A percentile compares a stretch with the other conserved stretches of the same genome.
Evolutionary conservation across 768 basidiomycete genomes (phyloP).

Genomic region (Tricholoma furcatifolium): DNA sequence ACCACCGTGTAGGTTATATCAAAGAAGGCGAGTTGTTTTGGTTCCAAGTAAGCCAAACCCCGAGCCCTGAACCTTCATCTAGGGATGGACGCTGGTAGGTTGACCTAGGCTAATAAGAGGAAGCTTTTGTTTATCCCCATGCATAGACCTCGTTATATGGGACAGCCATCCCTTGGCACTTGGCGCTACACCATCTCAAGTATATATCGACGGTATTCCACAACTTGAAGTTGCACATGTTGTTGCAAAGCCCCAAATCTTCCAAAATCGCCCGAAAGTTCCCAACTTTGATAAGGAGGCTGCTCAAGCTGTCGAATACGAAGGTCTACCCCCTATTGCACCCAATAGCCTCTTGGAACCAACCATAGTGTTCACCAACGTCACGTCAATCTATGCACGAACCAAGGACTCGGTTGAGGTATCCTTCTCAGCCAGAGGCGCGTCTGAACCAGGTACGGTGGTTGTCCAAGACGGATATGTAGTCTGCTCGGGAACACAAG

Average conservation of each 20-base stretch:
- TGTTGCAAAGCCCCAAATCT: constrained; percentile 47
- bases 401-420: constrained; percentile 28
- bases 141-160: constrained; percentile 74
- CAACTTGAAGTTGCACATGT: constrained; percentile 56
- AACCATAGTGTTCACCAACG: constrained; percentile 62
- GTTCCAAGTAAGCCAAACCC: background rate
- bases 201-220: constrained; percentile 86
- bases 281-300: constrained; percentile 76
- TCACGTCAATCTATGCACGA: constrained; percentile 43
- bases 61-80: background rate
- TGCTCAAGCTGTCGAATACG: constrained; percentile 53
- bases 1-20: constrained; percentile 81
- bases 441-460: constrained; percentile 30
- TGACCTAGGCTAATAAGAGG: background rate
- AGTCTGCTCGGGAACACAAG: constrained; percentile 41
- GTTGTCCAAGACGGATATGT: constrained; percentile 47
- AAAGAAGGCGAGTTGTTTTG: constrained; percentile 45
- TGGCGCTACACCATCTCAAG: constrained; percentile 85
- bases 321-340: constrained; percentile 74
- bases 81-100: constrained; percentile 76
- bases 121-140: background rate
- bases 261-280: constrained; percentile 49
- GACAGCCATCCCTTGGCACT: constrained; percentile 82
- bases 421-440: constrained; percentile 22
- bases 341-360: constrained; percentile 33